These are phyloP conservation scores for Aethionema arabicum DNA, from an alignment of 345 rosid genomes.

Conservation along the genomic window DNA sequence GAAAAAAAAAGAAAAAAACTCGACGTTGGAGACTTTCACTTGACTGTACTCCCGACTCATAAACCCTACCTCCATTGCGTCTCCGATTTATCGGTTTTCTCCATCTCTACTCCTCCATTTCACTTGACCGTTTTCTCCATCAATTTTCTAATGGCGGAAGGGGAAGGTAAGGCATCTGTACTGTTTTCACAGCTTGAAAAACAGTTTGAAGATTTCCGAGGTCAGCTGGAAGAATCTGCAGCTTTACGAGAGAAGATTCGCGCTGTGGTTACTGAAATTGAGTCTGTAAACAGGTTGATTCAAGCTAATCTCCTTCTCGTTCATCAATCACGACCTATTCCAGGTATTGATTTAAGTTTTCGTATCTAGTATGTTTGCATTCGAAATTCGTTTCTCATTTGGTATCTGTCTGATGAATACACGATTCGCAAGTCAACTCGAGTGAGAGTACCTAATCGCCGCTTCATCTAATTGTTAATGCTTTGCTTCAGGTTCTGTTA, in stretches of 20 bases:
- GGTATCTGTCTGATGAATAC: background rate
- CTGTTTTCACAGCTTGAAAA: conserved; percentile 49
- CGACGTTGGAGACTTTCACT: conserved; percentile 47
- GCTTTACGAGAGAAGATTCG: conserved; percentile 74
- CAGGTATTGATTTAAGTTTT: conserved; percentile 46
- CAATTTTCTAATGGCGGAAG: conserved; percentile 52
- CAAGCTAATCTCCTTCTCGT: conserved; percentile 77
- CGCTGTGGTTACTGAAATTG: conserved; percentile 67
- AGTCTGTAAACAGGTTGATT: conserved; percentile 67
- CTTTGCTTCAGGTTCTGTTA: too few relatives aligned
- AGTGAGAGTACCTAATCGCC: too few relatives aligned
- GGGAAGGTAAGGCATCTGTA: conserved; percentile 35
- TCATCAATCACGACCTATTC: conserved; percentile 81
- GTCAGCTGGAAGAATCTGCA: conserved; percentile 70
- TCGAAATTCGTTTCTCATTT: background rate
- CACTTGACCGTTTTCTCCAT: conserved; percentile 18
- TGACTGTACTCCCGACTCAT: conserved; percentile 37
- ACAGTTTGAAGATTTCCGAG: conserved; percentile 78
- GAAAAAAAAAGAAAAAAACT: conserved; percentile 27
- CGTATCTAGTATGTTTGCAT: background rate
- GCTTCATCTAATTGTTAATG: too few relatives aligned
- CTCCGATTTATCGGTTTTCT: conserved; percentile 28
- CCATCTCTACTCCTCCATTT: conserved; percentile 29
- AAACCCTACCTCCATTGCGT: conserved; percentile 48
- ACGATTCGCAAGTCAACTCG: too few relatives aligned